Percentiles rank a stretch among this genome's conserved stretches.
phyloP scores from a whole-genome alignment of 169 alveolate species.

The Eimeria acervulina region DNA sequence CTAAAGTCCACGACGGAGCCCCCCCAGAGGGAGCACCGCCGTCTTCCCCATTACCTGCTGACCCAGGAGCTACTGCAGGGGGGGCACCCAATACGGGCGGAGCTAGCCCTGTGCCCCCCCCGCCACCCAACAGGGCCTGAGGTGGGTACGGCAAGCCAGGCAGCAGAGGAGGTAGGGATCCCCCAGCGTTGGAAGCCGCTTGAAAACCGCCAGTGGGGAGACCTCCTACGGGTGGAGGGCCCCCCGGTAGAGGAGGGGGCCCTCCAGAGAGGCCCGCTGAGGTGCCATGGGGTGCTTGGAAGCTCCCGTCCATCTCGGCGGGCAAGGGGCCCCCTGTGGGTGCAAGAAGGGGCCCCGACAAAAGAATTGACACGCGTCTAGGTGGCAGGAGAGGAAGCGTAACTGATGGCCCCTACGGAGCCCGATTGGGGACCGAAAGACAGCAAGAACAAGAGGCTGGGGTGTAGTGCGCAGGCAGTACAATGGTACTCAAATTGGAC shows the following conservation, averaged over 20 bases:
- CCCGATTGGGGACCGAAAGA: slow-evolving; percentile 42
- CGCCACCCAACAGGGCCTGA: background rate
- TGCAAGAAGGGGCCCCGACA: slow-evolving; percentile 49
- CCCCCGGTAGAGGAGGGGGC: slow-evolving; percentile 52
- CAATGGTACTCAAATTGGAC: slow-evolving; percentile 1
- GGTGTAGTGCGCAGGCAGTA: slow-evolving; percentile 14
- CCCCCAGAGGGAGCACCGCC: slow-evolving; percentile 55
- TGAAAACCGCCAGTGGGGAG: slow-evolving; percentile 58
- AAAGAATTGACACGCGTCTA: background rate
- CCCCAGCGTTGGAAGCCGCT: slow-evolving; percentile 47
- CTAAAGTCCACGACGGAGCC: slow-evolving; percentile 67
- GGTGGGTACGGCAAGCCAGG: slow-evolving; percentile 64
- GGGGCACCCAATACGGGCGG: slow-evolving; percentile 49
- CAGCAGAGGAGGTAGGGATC: slow-evolving; percentile 62
- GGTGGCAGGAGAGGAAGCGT: background rate
- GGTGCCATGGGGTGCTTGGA: slow-evolving; percentile 68
- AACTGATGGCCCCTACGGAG: slow-evolving; percentile 44
- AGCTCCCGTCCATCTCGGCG: slow-evolving; percentile 66
- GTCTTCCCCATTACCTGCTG: slow-evolving; percentile 32
- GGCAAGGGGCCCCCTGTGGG: slow-evolving; percentile 53
- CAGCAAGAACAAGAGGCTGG: slow-evolving; percentile 32
- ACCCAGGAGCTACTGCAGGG: slow-evolving; percentile 10
- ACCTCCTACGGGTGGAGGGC: slow-evolving; percentile 40
- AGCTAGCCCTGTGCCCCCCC: slow-evolving; percentile 42
- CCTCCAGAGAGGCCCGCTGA: slow-evolving; percentile 68